These are phyloP conservation scores for Saraca asoca DNA, from an alignment of 331 rosid genomes.

Conservation along the genomic window DNA sequence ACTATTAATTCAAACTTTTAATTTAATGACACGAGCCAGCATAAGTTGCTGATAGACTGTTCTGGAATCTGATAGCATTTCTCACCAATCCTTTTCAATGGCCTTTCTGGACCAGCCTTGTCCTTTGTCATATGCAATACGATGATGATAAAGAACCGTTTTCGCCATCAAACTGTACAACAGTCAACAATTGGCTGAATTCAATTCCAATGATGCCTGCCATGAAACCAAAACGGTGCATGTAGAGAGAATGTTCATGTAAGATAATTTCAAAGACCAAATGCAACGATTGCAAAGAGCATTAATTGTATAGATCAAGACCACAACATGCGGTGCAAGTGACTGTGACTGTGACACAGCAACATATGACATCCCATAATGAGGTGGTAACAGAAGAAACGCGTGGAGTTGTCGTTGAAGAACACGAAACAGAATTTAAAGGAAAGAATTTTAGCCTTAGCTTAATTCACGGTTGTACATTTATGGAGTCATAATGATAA, in stretches of 20 bases:
- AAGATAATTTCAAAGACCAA: neutral
- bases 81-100: neutral
- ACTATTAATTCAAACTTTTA: no score
- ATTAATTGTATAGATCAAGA: conserved; percentile 30
- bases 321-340: conserved; percentile 19
- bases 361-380: conserved; percentile 17
- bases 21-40: no score
- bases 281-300: neutral
- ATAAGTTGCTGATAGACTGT: neutral
- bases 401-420: conserved; percentile 38
- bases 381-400: conserved; percentile 44
- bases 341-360: conserved; percentile 37
- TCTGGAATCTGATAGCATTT: neutral
- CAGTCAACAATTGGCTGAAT: conserved; percentile 10
- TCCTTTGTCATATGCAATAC: conserved; percentile 7
- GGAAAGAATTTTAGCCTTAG: conserved; percentile 32
- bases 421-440: conserved; percentile 25
- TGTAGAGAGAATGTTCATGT: conserved; percentile 40
- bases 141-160: conserved; percentile 21
- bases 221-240: conserved; percentile 11
- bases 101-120: conserved; percentile 3
- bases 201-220: conserved; percentile 6
- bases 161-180: conserved; percentile 20
- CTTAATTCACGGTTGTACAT: conserved; percentile 30
- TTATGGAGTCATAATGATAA: conserved; percentile 5